These are phyloP conservation scores for Bipolaris cookei DNA, from an alignment of 2,329 filamentous ascomycete genomes.

Conservation along the genomic window DNA sequence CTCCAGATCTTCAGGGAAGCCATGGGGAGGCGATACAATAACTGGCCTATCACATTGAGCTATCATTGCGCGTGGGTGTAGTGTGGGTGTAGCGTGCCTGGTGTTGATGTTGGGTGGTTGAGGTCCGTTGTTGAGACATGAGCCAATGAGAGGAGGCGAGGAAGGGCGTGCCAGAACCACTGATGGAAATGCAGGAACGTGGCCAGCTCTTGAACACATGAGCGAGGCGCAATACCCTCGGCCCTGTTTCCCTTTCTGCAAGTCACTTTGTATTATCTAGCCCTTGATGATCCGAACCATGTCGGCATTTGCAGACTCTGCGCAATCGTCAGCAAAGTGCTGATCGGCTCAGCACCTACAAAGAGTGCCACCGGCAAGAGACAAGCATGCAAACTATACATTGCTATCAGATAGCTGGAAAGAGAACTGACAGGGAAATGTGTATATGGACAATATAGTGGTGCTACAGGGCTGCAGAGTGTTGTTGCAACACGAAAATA, in stretches of 20 bases:
- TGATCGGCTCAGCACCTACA: neutral
- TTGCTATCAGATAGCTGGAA: no score
- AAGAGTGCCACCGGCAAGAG: no score
- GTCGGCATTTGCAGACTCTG: slow-evolving; percentile 20
- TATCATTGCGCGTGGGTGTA: slow-evolving; percentile 40
- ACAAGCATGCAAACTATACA: no score
- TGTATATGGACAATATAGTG: no score
- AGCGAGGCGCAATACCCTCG: slow-evolving; percentile 6
- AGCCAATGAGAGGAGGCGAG: slow-evolving; percentile 38
- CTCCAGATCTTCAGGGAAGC: slow-evolving; percentile 29
- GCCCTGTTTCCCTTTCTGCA: slow-evolving; percentile 8
- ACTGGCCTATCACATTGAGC: slow-evolving; percentile 40
- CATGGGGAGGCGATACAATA: slow-evolving; percentile 13
- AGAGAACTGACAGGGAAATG: no score
- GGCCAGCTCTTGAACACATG: slow-evolving; percentile 10
- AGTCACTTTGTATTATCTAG: slow-evolving; percentile 4
- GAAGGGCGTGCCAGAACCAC: slow-evolving; percentile 36
- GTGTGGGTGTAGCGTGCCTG: slow-evolving; percentile 27
- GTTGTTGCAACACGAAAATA: no score
- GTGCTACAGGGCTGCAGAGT: no score
- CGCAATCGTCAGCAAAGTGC: slow-evolving; percentile 1
- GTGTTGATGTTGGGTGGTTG: slow-evolving; percentile 44
- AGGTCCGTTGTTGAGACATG: slow-evolving; percentile 23
- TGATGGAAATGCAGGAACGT: slow-evolving; percentile 37
- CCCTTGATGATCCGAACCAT: slow-evolving; percentile 18